Evolutionary conservation across 2,329 filamentous ascomycete genomes (phyloP), one percentile per base, ranked within the genome.

Genomic region (Exophiala oligosperma): DNA sequence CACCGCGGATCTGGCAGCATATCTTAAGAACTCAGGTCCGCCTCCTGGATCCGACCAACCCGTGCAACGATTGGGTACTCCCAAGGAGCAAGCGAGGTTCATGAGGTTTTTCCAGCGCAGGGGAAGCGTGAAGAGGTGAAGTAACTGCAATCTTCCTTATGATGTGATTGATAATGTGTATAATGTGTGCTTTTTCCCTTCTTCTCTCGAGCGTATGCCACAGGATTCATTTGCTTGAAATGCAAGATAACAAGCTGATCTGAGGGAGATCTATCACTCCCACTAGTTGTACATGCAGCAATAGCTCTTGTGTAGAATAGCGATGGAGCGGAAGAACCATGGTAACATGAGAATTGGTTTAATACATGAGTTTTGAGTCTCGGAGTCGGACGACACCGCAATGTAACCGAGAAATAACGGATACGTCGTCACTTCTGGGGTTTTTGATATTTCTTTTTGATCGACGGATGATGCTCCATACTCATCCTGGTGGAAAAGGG

Each of bases 1-100:
- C 26, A 91, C 87, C 1, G 81, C 82, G 17, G 89, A 91, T 51
- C 73, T 93, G 46, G 89, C 90, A 0, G 84, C 85, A 52, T 93
- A 93, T 70, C 74, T 94, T 32, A 83, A 81, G 53, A 84, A 85
- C 66, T 89, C 87, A 12, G 86, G 80, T 35, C 88, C 89, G 2
- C 85, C 87, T 7, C 64, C 60, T 23, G 57, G 56, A 3, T 52
- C 41, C 17, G 58, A 64, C 12, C 49, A 49, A 26, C 50, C 56
- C 23, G 49, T 55, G 6, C 64, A 66, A 40, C 56, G 48, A 28
- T 56, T 64, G 21, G 49, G 54, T 23, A 53, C 49, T 1, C 35
- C 59, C 11, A 65, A 65, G 50, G 70, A 71, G 52, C 68, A 71
- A 44, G 62, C 61, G 48, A 65, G 68, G 9, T 67, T 71, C 46